Base-by-base conservation (phyloP, 176 grass and related monocot species). In the Aegilops tauschii region DNA sequence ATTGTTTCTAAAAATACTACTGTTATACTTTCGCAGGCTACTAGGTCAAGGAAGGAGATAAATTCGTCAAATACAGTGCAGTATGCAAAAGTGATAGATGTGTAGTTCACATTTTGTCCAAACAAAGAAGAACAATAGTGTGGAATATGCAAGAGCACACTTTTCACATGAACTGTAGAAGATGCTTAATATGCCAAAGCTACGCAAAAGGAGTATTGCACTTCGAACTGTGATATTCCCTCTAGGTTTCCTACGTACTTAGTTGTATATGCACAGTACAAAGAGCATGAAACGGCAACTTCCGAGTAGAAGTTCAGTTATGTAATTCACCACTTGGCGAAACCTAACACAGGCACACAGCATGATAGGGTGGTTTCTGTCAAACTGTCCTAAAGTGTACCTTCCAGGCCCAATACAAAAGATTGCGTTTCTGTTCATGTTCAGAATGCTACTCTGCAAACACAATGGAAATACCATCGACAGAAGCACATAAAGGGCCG, bases 41-140 rank as follows among this genome's bases (percentile, higher is more conserved):
- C 23, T 30, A 66, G 6, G 27, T 67, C 79, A 56, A 73, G 31
- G 32, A 83, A 83, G 74, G 80, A 66, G 30, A 73, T 73, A 40
- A 39, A 34, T 35, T 56, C 40, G 5, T 37, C 84, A 54, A 65
- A 42, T 72, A 56, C 68, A 9, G 32, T 18, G 16, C 72, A 78
- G 49, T 82, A 86, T 79, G 65, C 89, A 16, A 58, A 72, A 32
- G 73, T 56, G 23, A 14, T 83, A 3, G 65, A 90, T 39, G 80
- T 87, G 29, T 90, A 87, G 56, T 30, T 36, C 5, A 10, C 12
- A 23, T 72, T 50, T 32, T 61, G 6, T 37, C 1, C 14, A 8
- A 62, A 31, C 20, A 80, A 70, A 40, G 13, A 37, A 32, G 32
- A 34, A 63, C 27, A 37, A n/a, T 68, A 2, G 34, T 14, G 6